Percentiles rank a stretch among this genome's conserved stretches.
Conservation (phyloP, 2,329 filamentous ascomycete genomes). For the Colletotrichum brevisporum region DNA sequence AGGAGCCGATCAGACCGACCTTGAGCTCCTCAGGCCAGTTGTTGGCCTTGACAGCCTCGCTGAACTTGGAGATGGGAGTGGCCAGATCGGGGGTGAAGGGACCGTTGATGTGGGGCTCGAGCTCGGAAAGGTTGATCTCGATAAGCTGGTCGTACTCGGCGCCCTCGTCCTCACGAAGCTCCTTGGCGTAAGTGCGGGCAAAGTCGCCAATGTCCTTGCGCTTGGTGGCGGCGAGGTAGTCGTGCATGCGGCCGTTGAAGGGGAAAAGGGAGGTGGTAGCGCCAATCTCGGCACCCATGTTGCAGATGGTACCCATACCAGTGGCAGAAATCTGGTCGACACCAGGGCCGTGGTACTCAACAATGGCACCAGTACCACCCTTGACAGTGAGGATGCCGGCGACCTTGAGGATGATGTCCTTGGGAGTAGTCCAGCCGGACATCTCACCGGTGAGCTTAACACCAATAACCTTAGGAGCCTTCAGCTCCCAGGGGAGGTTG, state of each 20-base stretch:
- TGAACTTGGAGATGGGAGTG: constrained; percentile 98
- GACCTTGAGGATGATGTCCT: constrained; percentile 98
- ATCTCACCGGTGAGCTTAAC: constrained; percentile 92
- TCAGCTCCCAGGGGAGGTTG: constrained; percentile 96
- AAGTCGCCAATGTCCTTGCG: constrained; percentile 92
- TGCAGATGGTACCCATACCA: constrained; percentile 87
- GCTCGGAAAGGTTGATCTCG: constrained; percentile 93
- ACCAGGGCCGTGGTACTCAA: constrained; percentile 83
- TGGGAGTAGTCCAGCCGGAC: constrained; percentile 92
- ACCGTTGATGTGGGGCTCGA: constrained; percentile 98
- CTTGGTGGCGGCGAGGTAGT: constrained; percentile 94
- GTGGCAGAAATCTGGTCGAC: constrained; percentile 82
- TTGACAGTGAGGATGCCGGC: constrained; percentile 98
- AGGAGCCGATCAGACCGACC: constrained; percentile 96
- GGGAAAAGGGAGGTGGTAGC: constrained; percentile 96
- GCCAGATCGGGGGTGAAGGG: constrained; percentile 99
- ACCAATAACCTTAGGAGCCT: constrained; percentile 97
- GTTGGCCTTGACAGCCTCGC: constrained; percentile 93
- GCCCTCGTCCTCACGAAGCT: constrained; percentile 89
- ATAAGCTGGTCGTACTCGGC: constrained; percentile 96
- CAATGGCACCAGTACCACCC: constrained; percentile 93
- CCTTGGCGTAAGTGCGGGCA: constrained; percentile 84
- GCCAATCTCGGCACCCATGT: constrained; percentile 82
- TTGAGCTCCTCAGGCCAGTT: constrained; percentile 97
- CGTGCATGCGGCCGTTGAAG: constrained; percentile 98